phyloP scores from a whole-genome alignment of 2,329 filamentous ascomycete species.

The Fusarium setosum region DNA sequence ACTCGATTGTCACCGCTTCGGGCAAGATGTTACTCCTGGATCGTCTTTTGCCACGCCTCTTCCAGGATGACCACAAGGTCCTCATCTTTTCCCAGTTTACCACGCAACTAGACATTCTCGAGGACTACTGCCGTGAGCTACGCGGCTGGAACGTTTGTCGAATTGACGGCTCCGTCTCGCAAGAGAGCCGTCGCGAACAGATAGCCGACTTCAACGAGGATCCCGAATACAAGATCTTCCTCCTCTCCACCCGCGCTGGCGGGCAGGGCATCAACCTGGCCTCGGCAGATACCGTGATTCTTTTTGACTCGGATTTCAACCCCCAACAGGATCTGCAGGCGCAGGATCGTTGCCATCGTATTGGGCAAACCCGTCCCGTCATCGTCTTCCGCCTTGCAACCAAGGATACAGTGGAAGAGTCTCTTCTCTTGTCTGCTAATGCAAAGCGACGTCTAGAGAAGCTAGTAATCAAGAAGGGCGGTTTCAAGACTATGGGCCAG shows the following conservation, averaged over 20 bases:
- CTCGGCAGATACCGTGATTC: conserved; percentile 89
- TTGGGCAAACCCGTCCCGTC: conserved; percentile 92
- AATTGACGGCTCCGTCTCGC: conserved; percentile 89
- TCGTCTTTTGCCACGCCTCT: conserved; percentile 80
- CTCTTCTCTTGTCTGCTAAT: conserved; percentile 86
- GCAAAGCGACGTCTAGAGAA: conserved; percentile 94
- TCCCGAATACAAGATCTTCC: conserved; percentile 77
- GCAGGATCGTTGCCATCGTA: conserved; percentile 93
- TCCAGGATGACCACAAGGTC: conserved; percentile 84
- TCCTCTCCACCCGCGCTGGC: conserved; percentile 90
- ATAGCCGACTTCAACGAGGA: conserved; percentile 80
- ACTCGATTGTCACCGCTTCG: conserved; percentile 85
- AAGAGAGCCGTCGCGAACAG: conserved; percentile 75
- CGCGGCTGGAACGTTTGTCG: conserved; percentile 85
- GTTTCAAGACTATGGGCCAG: conserved; percentile 77
- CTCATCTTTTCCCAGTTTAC: conserved; percentile 98
- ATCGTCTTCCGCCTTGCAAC: conserved; percentile 95
- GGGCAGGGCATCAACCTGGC: conserved; percentile 96
- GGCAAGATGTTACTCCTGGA: conserved; percentile 98
- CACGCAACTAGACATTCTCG: conserved; percentile 89
- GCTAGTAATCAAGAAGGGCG: conserved; percentile 93
- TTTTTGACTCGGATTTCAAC: conserved; percentile 93
- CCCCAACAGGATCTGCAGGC: conserved; percentile 97
- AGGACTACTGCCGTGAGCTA: conserved; percentile 84
- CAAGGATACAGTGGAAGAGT: conserved; percentile 91